Base-by-base conservation (phyloP, 2,329 filamentous ascomycete species). In the Furcasterigmium furcatum region DNA sequence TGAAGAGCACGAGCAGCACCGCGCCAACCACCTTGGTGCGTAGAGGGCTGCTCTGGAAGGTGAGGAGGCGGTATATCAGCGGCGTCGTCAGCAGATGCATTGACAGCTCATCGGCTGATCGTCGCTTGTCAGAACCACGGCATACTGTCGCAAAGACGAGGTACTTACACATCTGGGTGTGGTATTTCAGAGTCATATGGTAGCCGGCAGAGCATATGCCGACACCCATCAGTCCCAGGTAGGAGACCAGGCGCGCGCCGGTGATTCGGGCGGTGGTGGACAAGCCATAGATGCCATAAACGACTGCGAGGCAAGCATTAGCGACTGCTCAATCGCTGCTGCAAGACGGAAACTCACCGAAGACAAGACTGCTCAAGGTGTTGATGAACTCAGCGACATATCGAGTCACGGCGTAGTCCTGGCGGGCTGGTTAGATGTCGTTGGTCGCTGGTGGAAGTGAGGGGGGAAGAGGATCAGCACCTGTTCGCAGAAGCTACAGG, bases 321-420 rank as follows among this genome's bases (percentile, higher is more conserved):
- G 24, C 24, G 12, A 27, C 24, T 7, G 24, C 7, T 27, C 24
- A 3, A n/a, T n/a, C n/a, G n/a, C n/a, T n/a, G n/a, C n/a, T n/a
- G n/a, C n/a, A n/a, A n/a, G n/a, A n/a, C n/a, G 1, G 3, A 9
- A 2, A 53, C 60, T 12, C 12, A 62, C 61, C 58, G 24, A 27
- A 27, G 24, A 27, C 52, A 2, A 67, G 48, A 43, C 66, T 71
- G 46, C 66, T 71, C 5, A 70, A 50, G 1, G 67, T 70, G 45
- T 71, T 71, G 49, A 70, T 62, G 27, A 71, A 71, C 40, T 71
- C 68, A 6, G 65, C 68, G 25, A 70, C 52, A 21, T 66, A 71
- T 25, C 63, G 58, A 9, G 68, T 70, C 12, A 71, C 52, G 6
- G 63, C 58, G 57, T 71, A 71, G 22, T 64, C 61, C 61, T 62